These are phyloP conservation scores for Closterium sp. DNA, from an alignment of 139 green algal genomes.

Conservation along the genomic window DNA sequence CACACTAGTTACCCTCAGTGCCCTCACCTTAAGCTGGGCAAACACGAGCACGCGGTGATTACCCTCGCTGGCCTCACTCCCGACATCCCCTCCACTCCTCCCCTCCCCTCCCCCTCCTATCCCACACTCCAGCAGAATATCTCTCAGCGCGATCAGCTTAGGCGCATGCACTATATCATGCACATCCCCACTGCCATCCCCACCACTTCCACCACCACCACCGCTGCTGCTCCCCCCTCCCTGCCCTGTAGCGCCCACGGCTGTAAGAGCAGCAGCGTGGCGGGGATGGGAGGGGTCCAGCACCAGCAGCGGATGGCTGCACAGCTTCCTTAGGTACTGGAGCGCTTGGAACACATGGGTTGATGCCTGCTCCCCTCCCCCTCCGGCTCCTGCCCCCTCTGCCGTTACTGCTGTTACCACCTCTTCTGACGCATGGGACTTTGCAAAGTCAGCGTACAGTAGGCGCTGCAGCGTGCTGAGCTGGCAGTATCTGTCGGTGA, in stretches of 20 bases:
- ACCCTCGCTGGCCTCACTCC: neutral
- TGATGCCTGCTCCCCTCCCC: conserved; percentile 46
- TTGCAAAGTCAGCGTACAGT: conserved; percentile 72
- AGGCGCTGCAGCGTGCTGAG: conserved; percentile 73
- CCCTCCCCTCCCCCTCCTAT: conserved; percentile 52
- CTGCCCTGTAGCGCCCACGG: neutral
- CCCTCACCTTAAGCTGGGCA: conserved; percentile 76
- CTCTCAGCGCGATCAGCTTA: conserved; percentile 85
- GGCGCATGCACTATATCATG: conserved; percentile 70
- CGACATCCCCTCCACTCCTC: neutral
- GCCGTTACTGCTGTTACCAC: conserved; percentile 11
- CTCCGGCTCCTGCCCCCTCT: neutral
- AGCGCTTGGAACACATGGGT: conserved; percentile 58
- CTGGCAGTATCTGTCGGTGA: conserved; percentile 84
- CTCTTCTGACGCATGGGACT: conserved; percentile 23
- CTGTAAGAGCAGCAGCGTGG: conserved; percentile 58
- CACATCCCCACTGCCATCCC: neutral
- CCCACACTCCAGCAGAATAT: conserved; percentile 84
- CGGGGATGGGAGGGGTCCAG: conserved; percentile 64
- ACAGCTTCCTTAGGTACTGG: conserved; percentile 91
- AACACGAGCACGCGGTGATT: conserved; percentile 92
- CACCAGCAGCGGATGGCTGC: conserved; percentile 88
- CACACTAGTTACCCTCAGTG: neutral
- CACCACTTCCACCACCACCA: neutral
- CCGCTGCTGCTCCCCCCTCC: neutral